Evolutionary conservation across 306 rosid species (phyloP), one percentile per base, ranked within the genome.

Genomic region (Pterocarpus santalinus): DNA sequence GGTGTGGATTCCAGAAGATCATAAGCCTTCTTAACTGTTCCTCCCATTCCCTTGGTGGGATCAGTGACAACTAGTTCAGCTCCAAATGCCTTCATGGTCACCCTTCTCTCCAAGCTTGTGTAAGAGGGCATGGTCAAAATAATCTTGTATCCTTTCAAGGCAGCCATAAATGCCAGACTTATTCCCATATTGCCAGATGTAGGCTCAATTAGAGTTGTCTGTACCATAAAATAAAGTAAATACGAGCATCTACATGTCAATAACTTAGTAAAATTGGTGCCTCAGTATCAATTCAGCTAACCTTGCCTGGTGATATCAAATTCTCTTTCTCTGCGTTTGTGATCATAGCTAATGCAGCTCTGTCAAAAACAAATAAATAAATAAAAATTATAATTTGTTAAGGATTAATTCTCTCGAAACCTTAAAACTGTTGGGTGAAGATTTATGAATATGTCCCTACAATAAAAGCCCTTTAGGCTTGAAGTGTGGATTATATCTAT

Each of bases 141-240:
- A 90, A 92, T 87, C 76, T 89, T 92, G 78, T 94, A 94, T 65
- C 97, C 97, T 73, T 82, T 94, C 90, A 94, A 30, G 49, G 98
- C 92, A 5, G 94, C 95, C 70, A 94, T 89, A 78, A 92, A 94
- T 1, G 86, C 86, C 86, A 83, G 32, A 49, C 86, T 35, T 65
- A 94, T 94, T 3, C 98, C 98, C 98, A 94, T 94, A 38, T 94
- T 94, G 32, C 98, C 98, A 3, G 98, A 94, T 2, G 98, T 94
- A n/a, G 98, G 97, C 66, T 94, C 98, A 60, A 94, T 89, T 69
- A 94, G 75, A 72, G 75, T 87, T 75, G 98, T 94, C 95, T 94
- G 69, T 67, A 65, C 60, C 73, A 83, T 22, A 64, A 81, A 57
- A 13, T 43, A n/a, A 73, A 61, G 22, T n/a, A 41, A 65, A 36